A percentile compares a stretch with the other conserved stretches of the same genome.
phyloP scores from a whole-genome alignment of 768 basidiomycete genomes.

The Cantharellus cinnabarinus region DNA sequence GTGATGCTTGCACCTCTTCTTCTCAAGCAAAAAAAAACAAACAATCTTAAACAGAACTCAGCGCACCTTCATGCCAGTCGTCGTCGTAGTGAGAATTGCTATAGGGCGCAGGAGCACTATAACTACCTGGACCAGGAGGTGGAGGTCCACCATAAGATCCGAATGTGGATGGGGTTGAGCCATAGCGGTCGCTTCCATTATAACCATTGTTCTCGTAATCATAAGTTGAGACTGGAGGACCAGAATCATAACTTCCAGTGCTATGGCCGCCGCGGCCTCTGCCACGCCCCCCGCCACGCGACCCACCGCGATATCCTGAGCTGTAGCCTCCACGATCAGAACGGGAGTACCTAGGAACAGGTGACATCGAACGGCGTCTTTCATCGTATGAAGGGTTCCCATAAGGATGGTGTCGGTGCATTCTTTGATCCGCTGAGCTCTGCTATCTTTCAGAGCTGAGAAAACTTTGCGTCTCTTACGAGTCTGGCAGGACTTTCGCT shows the following conservation, averaged over 20 bases:
- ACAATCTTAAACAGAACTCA: constrained; percentile 22
- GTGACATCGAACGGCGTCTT: constrained; percentile 37
- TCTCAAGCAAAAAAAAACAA: neutral
- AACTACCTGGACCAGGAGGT: neutral
- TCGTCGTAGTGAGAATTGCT: constrained; percentile 37
- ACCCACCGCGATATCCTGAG: constrained; percentile 23
- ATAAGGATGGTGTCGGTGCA: constrained; percentile 88
- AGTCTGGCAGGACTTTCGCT: too few species aligned
- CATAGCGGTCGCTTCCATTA: neutral
- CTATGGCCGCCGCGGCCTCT: constrained; percentile 23
- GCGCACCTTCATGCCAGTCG: constrained; percentile 70
- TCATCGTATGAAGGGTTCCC: constrained; percentile 35
- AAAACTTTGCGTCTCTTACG: too few species aligned
- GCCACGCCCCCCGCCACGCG: constrained; percentile 16
- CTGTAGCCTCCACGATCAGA: constrained; percentile 33
- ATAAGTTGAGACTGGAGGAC: constrained; percentile 33
- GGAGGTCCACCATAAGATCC: neutral
- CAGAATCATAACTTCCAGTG: constrained; percentile 33
- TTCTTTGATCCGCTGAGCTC: constrained; percentile 13
- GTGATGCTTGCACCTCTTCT: neutral
- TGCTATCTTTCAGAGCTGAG: too few species aligned
- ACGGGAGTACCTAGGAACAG: constrained; percentile 30
- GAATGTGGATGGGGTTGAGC: neutral
- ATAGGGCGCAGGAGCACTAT: constrained; percentile 19
- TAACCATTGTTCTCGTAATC: constrained; percentile 10